Conservation (phyloP, 257 asterid species). For the Nicotiana attenuata region DNA sequence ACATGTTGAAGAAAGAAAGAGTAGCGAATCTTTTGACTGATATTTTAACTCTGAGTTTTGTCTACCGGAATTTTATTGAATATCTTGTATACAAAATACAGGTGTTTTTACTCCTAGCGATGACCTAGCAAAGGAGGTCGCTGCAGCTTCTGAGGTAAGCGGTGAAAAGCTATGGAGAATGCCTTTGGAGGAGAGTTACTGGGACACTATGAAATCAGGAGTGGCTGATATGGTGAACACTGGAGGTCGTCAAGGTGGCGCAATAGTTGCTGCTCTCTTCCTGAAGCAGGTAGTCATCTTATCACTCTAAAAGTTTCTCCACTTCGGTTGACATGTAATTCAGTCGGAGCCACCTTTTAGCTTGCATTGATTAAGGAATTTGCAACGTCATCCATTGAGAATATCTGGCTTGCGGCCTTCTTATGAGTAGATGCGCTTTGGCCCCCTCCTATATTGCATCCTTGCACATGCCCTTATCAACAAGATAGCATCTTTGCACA, state of each 20-base stretch:
- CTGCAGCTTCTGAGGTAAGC: conserved; percentile 68
- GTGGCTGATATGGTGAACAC: conserved; percentile 98
- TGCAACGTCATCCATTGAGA: background rate
- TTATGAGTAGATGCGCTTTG: background rate
- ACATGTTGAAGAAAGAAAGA: background rate
- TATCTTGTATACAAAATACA: conserved; percentile 21
- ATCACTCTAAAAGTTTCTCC: background rate
- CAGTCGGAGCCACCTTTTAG: background rate
- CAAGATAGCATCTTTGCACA: no score
- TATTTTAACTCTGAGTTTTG: background rate
- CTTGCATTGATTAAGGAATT: no score
- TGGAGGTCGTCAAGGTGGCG: conserved; percentile 91
- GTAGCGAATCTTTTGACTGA: background rate
- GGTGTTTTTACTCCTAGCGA: conserved; percentile 89
- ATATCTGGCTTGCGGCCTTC: no score
- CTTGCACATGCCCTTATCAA: no score
- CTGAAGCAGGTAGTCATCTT: conserved; percentile 72
- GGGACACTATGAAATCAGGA: conserved; percentile 96
- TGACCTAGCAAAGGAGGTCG: conserved; percentile 77
- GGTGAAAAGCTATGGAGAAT: conserved; percentile 95
- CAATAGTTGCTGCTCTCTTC: conserved; percentile 96
- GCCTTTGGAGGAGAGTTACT: conserved; percentile 93
- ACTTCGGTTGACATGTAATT: background rate
- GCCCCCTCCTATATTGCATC: background rate
- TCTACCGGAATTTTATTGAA: background rate